phyloP scores from a whole-genome alignment of 306 rosid species.

The Glycyrrhiza uralensis region DNA sequence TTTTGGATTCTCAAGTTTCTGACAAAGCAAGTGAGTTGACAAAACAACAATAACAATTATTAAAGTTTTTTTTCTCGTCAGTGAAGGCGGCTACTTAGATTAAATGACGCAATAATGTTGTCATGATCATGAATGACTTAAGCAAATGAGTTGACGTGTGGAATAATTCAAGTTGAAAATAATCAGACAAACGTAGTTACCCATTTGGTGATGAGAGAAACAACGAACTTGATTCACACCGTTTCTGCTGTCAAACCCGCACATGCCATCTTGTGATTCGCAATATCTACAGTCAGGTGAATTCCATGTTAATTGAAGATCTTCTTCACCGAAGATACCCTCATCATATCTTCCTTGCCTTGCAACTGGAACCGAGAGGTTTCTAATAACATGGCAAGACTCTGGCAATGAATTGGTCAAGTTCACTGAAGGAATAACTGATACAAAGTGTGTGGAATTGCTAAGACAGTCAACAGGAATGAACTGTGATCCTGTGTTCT shows the following conservation, averaged over 20 bases:
- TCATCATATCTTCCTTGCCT: constrained; percentile 18
- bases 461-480: constrained; percentile 52
- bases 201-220: constrained; percentile 32
- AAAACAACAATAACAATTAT: background rate
- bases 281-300: constrained; percentile 55
- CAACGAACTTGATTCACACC: constrained; percentile 44
- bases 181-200: constrained; percentile 28
- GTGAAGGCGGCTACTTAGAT: background rate
- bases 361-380: constrained; percentile 35
- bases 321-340: constrained; percentile 18
- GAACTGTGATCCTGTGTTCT: constrained; percentile 32
- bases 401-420: constrained; percentile 32
- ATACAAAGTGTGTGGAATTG: constrained; percentile 54
- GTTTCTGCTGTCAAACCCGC: constrained; percentile 45
- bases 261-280: constrained; percentile 41
- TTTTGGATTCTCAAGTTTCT: background rate
- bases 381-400: constrained; percentile 39
- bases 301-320: constrained; percentile 53
- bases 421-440: constrained; percentile 48
- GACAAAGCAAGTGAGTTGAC: background rate
- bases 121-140: background rate
- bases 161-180: background rate
- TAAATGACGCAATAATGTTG: background rate
- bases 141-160: background rate
- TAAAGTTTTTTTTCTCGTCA: background rate